Conservation (phyloP, 2,329 filamentous ascomycete species). For the Neonectria coccinea region DNA sequence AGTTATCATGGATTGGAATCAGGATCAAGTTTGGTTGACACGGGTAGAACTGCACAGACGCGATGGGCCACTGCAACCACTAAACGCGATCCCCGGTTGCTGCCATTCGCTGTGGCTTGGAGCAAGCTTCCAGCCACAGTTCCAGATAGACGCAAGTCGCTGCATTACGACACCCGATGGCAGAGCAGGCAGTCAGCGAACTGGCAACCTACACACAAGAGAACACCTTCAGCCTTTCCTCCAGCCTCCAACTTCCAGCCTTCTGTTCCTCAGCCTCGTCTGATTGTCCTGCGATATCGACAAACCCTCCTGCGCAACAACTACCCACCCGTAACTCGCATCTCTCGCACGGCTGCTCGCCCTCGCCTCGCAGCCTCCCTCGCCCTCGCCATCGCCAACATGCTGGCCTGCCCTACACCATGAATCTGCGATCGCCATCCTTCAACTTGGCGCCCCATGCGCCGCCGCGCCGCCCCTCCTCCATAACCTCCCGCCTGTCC, state of each 20-base stretch:
- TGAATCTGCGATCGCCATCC: conserved; percentile 66
- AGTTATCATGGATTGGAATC: conserved; percentile 1
- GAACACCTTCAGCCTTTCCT: neutral
- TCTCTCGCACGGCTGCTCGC: conserved; percentile 13
- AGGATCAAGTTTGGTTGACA: conserved; percentile 14
- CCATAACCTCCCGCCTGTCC: conserved; percentile 73
- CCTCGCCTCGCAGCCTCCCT: conserved; percentile 3
- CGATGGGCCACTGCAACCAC: conserved; percentile 43
- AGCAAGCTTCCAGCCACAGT: conserved; percentile 39
- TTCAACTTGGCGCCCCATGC: conserved; percentile 52
- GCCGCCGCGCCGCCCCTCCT: conserved; percentile 66
- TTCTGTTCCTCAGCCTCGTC: neutral
- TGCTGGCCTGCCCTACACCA: conserved; percentile 55
- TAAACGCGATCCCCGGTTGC: conserved; percentile 40
- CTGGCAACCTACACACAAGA: conserved; percentile 7
- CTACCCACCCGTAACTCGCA: neutral
- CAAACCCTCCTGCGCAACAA: neutral
- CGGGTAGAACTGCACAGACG: conserved; percentile 16
- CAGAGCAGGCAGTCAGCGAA: conserved; percentile 7
- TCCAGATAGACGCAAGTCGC: conserved; percentile 1
- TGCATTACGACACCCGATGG: conserved; percentile 9
- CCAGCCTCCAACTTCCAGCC: neutral
- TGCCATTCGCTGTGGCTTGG: conserved; percentile 33
- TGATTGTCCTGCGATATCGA: neutral
- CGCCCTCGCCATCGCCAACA: conserved; percentile 46